phyloP scores from a whole-genome alignment of 805 yeast species.

The Suhomyces emberorum region DNA sequence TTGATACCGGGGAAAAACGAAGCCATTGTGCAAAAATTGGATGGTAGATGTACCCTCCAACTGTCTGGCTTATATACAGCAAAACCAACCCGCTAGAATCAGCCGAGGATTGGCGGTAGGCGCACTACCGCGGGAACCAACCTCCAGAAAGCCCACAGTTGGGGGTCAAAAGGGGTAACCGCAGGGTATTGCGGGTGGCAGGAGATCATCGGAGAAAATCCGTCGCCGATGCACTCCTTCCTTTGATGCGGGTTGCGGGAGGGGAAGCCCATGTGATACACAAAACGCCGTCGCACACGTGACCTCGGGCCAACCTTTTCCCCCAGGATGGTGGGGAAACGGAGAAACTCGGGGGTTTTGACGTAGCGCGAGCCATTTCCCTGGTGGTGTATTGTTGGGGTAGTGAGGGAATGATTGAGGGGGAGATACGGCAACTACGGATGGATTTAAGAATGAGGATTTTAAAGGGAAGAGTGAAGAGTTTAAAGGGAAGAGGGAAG shows the following conservation, averaged over 20 bases:
- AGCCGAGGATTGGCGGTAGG: too few relatives aligned
- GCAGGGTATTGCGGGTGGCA: not conserved
- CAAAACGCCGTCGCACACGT: not conserved
- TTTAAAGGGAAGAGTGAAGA: not conserved
- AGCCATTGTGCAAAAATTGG: conserved; percentile 1
- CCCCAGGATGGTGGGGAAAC: not conserved
- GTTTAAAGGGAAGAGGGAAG: conserved; percentile 1
- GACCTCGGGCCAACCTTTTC: too few relatives aligned
- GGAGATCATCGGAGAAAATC: not conserved
- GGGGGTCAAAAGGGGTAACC: too few relatives aligned
- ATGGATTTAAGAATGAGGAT: not conserved
- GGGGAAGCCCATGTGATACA: not conserved
- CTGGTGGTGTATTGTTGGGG: too few relatives aligned
- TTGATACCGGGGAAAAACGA: conserved; percentile 49
- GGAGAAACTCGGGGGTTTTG: conserved; percentile 7
- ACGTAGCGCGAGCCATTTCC: too few relatives aligned
- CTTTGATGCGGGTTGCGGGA: not conserved
- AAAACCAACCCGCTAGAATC: too few relatives aligned
- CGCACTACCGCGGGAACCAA: too few relatives aligned
- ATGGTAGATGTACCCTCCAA: too few relatives aligned
- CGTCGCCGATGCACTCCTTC: too few relatives aligned
- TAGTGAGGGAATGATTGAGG: too few relatives aligned
- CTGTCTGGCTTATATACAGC: too few relatives aligned
- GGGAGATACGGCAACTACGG: not conserved
- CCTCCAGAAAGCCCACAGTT: not conserved